Evolutionary conservation across 345 rosid genomes (phyloP), one percentile per base, ranked within the genome.

Genomic region (Moricandia arvensis): DNA sequence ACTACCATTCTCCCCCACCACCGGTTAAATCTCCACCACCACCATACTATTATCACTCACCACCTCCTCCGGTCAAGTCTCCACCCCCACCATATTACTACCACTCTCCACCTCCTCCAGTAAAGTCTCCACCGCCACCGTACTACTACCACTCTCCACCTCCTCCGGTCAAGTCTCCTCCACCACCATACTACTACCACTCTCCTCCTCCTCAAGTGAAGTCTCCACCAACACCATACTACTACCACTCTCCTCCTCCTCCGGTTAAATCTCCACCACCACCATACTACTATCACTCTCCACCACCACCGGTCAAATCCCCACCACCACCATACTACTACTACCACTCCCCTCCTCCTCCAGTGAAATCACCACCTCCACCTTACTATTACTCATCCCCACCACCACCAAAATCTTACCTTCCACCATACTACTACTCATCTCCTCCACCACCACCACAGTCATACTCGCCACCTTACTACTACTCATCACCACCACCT

Each of bases 401-500:
- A 8, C 86, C 86, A 6, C 82, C 87, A 0, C 69, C 75, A 9
- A 74, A 80, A 3, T 76, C 80, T 12, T 61, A 66, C 53, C 79
- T 80, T 0, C 80, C 86, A 0, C 90, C 86, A 6, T 87, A 45
- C 53, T 6, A 45, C 53, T 45, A 45, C 53, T 45, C 53, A 45
- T n/a, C 53, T n/a, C 53, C 53, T 13, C 53, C 53, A 9, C 90
- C 90, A 1, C 90, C 88, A 1, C 30, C 69, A 6, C 66, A 79
- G 4, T 77, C 79, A 8, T 81, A 73, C 1, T 81, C 84, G 0
- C 89, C 87, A 6, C 87, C 90, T 0, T 84, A 85, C 66, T 74
- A 75, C 4, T 87, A 87, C 33, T 81, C 83, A 1, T 87, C 91
- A 3, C 91, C 91, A 9, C 91, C 90, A 8, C 91, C 91, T 17